Percentiles rank a stretch among this genome's conserved stretches.
Conservation (phyloP, 108 stramenopile species). For the Cafeteria roenbergensis region DNA sequence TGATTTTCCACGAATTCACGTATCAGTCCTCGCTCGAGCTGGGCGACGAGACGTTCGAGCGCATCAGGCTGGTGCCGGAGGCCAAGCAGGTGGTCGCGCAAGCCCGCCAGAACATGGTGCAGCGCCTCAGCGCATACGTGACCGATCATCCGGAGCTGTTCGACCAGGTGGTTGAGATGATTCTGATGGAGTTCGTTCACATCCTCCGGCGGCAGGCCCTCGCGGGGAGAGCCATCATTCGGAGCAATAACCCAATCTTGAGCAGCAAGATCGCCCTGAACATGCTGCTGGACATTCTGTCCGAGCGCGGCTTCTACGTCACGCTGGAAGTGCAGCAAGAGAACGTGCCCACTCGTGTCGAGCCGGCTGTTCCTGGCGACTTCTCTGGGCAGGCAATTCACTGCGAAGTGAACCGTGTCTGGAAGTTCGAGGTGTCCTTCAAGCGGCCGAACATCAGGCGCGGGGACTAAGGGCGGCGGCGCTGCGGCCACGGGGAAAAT, state of each 20-base stretch:
- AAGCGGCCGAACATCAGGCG: background rate
- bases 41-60: background rate
- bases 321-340: background rate
- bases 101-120: slow-evolving; percentile 7
- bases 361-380: slow-evolving; percentile 1
- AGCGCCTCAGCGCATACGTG: slow-evolving; percentile 1
- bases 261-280: background rate
- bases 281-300: slow-evolving; percentile 6
- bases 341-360: background rate
- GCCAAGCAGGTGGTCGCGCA: background rate
- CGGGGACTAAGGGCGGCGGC: too few relatives aligned
- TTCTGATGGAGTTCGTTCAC: slow-evolving; percentile 1
- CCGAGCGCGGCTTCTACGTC: slow-evolving; percentile 1
- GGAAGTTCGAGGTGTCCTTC: background rate
- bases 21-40: slow-evolving; percentile 2
- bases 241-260: background rate
- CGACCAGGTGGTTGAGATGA: background rate
- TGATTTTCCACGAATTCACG: background rate
- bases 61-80: background rate
- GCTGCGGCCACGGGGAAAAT: too few relatives aligned
- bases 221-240: slow-evolving; percentile 1
- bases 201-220: slow-evolving; percentile 10
- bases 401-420: background rate
- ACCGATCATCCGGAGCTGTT: slow-evolving; percentile 4
- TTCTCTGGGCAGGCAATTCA: slow-evolving; percentile 3